Base-by-base conservation (phyloP, 306 rosid species). In the Sphenostylis stenocarpa region DNA sequence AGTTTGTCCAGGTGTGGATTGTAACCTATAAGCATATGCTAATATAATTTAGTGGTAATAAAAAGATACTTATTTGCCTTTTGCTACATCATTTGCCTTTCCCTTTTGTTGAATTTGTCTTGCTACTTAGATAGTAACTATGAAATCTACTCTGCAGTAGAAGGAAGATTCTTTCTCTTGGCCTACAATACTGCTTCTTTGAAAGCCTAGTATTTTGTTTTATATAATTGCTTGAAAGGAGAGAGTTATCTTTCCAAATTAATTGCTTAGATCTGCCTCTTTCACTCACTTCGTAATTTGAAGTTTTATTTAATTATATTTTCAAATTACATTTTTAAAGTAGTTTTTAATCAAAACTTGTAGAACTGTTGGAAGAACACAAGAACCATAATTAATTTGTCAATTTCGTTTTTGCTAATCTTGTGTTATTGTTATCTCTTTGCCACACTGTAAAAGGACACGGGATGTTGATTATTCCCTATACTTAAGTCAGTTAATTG, bases 381-480 rank as follows among this genome's bases (percentile, higher is more conserved):
- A 3, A 43, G 48, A 67, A 24, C 23, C 23, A 51, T 38, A 63
- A 39, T 51, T 52, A 76, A 28, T 49, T 12, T 23, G 33, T 23
- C 56, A 48, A 26, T 43, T 47, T 47, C 41, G 36, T 70, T 62
- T 70, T 53, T 4, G 34, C 24, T 64, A 49, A 26, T 64, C 45
- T 31, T 43, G 15, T 31, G 20, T 73, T 24, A 44, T 41, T 66
- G 12, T 28, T 66, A 29, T 57, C 47, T 63, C 64, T 67, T 19
- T 51, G 12, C 65, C 53, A 60, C 57, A 33, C 63, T 33, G 11
- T 34, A 71, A 72, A 71, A 15, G 61, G 71, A 34, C 71, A 43
- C 65, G 66, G 6, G 65, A 51, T 53, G 7, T 45, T 74, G 45
- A 36, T 69, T 77, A 39, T 77, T 69, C 63, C 33, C 44, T 33